phyloP scores from a whole-genome alignment of 305 asterid species.

The Solanum chacoense region DNA sequence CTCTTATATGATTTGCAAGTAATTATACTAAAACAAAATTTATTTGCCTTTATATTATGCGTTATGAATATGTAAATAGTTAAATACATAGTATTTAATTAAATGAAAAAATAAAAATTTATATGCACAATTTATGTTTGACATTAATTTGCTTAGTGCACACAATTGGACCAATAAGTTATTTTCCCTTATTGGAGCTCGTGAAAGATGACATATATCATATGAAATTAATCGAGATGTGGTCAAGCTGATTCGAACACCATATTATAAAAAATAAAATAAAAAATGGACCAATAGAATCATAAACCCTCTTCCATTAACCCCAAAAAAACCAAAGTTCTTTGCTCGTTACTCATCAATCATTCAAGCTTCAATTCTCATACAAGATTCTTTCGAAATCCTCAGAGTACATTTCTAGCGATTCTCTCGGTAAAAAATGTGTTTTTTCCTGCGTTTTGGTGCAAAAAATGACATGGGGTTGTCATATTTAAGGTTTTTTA shows the following conservation, averaged over 20 bases:
- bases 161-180: background rate
- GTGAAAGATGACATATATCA: background rate
- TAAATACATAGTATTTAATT: background rate
- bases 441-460: background rate
- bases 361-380: background rate
- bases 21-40: too few relatives aligned
- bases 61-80: background rate
- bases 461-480: background rate
- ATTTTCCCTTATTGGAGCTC: background rate
- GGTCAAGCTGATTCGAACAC: background rate
- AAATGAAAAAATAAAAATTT: background rate
- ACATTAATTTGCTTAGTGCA: background rate
- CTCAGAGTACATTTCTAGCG: background rate
- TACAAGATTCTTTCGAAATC: background rate
- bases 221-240: background rate
- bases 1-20: background rate
- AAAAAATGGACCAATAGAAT: background rate
- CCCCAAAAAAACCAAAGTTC: background rate
- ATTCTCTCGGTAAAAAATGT: background rate
- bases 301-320: background rate
- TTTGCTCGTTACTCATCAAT: background rate
- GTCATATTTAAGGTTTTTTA: background rate
- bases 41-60: too few relatives aligned
- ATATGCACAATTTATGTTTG: background rate
- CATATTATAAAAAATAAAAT: background rate